Evolutionary conservation across 495 filamentous ascomycete genomes (phyloP), one percentile per base, ranked within the genome.

Genomic region (Tuber microsphaerosporum): DNA sequence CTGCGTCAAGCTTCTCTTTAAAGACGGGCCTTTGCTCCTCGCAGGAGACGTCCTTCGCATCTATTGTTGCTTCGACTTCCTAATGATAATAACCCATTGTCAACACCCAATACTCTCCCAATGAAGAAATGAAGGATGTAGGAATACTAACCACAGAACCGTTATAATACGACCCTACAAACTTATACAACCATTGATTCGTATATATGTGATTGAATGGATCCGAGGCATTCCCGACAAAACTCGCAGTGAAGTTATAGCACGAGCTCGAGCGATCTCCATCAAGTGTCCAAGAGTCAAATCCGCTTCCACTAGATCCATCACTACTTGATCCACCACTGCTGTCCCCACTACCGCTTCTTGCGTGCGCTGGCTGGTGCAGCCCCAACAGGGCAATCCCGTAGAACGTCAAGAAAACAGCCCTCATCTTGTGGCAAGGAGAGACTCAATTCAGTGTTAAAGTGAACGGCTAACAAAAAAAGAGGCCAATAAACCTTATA

Each of bases 111-210:
- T 4, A 12, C 20, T 39, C 34, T 65, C 31, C 56, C 14, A 61
- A 34, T 31, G 2, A 37, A 34, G 10, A 31, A 34, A 26, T n/a
- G 45, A 74, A n/a, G 5, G 10, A 8, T 7, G 44, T 7, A 45
- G 48, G 56, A 65, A 20, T 41, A 71, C 70, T 31, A 48, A 78
- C 77, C 12, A 78, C 71, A 20, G 39, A 77, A 22, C 75, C 77
- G 12, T 78, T 78, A 69, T 78, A 78, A 69, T 77, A 77, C 16
- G 75, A 71, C 37, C 75, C 77, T 43, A 78, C 12, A 75, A 68
- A 78, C 65, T 43, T 45, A 73, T 78, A 65, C n/a, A 78, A 39
- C 77, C 71, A 78, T 48, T 44, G 70, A 31, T 16, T 69, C 22
- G 39, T 46, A 39, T 65, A 65, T 4, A 65, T 34, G 26, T 1